Base-by-base conservation (phyloP, 306 rosid genomes). In the Cicer yamashitae region DNA sequence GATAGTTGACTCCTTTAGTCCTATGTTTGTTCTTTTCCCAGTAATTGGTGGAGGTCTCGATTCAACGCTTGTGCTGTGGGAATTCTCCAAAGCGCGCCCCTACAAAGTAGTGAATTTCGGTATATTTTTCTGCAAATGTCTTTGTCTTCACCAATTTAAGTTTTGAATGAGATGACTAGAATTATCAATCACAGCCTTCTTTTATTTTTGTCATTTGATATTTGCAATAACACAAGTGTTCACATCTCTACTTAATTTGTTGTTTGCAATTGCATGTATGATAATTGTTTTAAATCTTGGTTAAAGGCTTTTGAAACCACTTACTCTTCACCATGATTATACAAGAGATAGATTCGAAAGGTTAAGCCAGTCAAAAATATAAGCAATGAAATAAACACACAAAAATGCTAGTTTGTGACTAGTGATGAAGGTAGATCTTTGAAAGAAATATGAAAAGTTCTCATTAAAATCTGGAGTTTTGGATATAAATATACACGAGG, bases 31-130 rank as follows among this genome's bases (percentile, higher is more conserved):
- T 54, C 4, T 58, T n/a, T 51, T 37, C n/a, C 62, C 86, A 94
- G 98, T 93, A 76, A 82, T 93, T 66, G 89, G 90, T 54, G 98
- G 98, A 80, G 98, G 98, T 74, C 97, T 93, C 40, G 98, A 93
- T 82, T 88, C 97, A 43, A 84, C 84, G 75, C 94, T 93, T 70
- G 85, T 91, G 51, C 81, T 88, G 83, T 93, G 98, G 98, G 96
- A 93, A 86, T 93, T 91, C 81, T 91, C 97, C 77, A 89, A 86
- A 83, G 98, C 97, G 22, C 97, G 90, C 11, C 91, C 96, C 10
- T 60, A 54, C 63, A 87, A 88, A 81, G 85, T 83, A 57, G 53
- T 89, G 68, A 88, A 94, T 82, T 90, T 94, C 66, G 94, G 96
- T 89, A 84, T 67, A 54, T 73, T 62, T 79, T 70, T 70, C 58